Percentiles rank a stretch among this genome's conserved stretches.
Evolutionary conservation across 1,139 yeast genomes (phyloP).

Genomic region (Yamadazyma mexicana): DNA sequence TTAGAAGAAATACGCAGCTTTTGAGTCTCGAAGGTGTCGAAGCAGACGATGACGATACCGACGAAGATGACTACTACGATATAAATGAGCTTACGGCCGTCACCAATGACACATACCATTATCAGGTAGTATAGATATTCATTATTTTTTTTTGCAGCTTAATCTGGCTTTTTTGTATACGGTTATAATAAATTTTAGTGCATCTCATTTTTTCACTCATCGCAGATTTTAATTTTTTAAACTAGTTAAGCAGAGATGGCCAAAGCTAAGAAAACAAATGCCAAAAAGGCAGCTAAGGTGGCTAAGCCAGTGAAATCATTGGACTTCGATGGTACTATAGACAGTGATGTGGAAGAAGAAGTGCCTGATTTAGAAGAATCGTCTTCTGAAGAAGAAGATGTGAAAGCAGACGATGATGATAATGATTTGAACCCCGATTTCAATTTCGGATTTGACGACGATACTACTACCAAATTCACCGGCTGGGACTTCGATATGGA

Average conservation of each 20-base stretch:
- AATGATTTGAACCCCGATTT: conserved; percentile 71
- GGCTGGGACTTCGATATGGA: conserved; percentile 83
- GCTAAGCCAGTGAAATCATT: background rate
- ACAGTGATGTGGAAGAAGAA: conserved; percentile 26
- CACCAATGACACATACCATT: conserved; percentile 41
- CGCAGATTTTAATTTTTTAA: conserved; percentile 1
- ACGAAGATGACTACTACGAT: conserved; percentile 43
- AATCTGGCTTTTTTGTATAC: background rate
- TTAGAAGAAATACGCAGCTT: conserved; percentile 67
- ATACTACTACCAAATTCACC: conserved; percentile 47
- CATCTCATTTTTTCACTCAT: background rate
- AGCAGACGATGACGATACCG: conserved; percentile 43
- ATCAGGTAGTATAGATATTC: conserved; percentile 14
- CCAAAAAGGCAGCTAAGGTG: conserved; percentile 12
- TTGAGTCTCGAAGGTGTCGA: conserved; percentile 45
- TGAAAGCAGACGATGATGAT: conserved; percentile 31
- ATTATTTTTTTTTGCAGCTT: background rate
- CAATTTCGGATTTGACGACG: conserved; percentile 60
- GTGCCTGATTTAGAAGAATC: conserved; percentile 20
- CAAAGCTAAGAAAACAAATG: background rate
- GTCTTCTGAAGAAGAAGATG: conserved; percentile 22
- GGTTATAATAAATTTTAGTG: background rate
- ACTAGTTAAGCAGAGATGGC: conserved; percentile 5
- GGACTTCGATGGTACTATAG: conserved; percentile 17
- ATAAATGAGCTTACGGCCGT: conserved; percentile 41